Evolutionary conservation across 83 land plant genomes (phyloP), one percentile per base, ranked within the genome.

Genomic region (Diphasiastrum complanatum): DNA sequence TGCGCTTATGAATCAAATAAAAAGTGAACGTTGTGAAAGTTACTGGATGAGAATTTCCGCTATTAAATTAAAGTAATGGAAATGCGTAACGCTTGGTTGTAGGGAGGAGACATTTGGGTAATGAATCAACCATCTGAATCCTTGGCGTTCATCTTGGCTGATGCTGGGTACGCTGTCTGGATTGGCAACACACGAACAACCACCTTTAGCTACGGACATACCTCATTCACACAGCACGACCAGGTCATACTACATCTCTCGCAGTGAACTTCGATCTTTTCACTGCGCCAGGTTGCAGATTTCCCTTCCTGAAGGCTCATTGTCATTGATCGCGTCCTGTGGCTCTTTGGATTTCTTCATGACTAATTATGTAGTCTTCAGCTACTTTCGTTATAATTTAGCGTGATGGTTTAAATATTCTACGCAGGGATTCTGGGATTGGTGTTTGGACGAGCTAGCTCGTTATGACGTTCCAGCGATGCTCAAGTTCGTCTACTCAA

Each of bases 91-190:
- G 0, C 14, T 36, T 60, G 5, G 11, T 36, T 36, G 18, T 20
- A 64, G 67, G 67, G 67, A 2, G 67, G 67, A 8, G 67, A 64
- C 50, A 49, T 64, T 4, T 64, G 67, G 67, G 26, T 64, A 8
- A n/a, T 64, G 16, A 64, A 64, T 22, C 67, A 33, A 14, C 67
- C 67, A 10, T 27, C 29, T 27, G 37, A 64, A 33, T 25, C 67
- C 18, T 33, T 64, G 35, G 54, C 38, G 30, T 64, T 45, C 50
- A 32, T 64, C 19, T 25, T 64, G 2, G 67, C 67, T 6, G 67
- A 64, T 49, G 22, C 26, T 19, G 67, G 67, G 18, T 64, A 64
- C 33, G 67, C 48, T 49, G 67, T 64, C 8, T 64, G 59, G 57
- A n/a, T 64, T 48, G 67, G 67, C 1, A 47, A 64, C 22, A 64